Base-by-base conservation (phyloP, 257 asterid species). In the Penstemon newberryi region DNA sequence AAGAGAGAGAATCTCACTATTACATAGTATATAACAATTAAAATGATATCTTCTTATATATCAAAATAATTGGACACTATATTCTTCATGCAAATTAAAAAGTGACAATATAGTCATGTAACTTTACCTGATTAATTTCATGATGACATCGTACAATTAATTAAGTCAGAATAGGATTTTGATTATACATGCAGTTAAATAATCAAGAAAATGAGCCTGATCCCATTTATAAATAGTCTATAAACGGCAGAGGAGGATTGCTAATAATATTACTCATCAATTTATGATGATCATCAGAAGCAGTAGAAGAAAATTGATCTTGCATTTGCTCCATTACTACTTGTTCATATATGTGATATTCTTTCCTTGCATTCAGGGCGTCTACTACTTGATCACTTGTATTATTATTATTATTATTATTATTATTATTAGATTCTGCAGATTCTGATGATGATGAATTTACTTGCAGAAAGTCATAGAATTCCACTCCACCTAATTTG, bases 261-360 rank as follows among this genome's bases (percentile, higher is more conserved):
- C 33, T 25, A 25, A 25, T 25, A 25, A 2, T 25, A 25, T 25
- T 25, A 25, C 1, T 25, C 33, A 25, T 25, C 33, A 25, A 25
- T 25, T 25, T 25, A 25, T 25, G 3, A 11, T 15, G 13, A 19
- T 43, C 5, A 42, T 18, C 74, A 63, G 42, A 6, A 40, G 73
- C 42, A 18, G 37, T 51, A 25, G 33, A 25, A 25, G 33, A 25
- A 25, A 1, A 25, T 25, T 25, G 33, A 8, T 4, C 46, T 37
- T 66, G 62, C 41, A 18, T 56, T 41, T 88, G 89, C 66, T 88
- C 90, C 5, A 86, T 91, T 77, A 86, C 93, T 15, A 84, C 78
- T 42, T 79, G 70, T 8, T 59, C 69, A 54, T 76, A 25, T 75
- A 36, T 81, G 46, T 39, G 38, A 46, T 38, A 39, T 25, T 25